Evolutionary conservation across 768 basidiomycete species (phyloP), one percentile per base, ranked within the genome.

Genomic region (Cystoderma amianthinum): DNA sequence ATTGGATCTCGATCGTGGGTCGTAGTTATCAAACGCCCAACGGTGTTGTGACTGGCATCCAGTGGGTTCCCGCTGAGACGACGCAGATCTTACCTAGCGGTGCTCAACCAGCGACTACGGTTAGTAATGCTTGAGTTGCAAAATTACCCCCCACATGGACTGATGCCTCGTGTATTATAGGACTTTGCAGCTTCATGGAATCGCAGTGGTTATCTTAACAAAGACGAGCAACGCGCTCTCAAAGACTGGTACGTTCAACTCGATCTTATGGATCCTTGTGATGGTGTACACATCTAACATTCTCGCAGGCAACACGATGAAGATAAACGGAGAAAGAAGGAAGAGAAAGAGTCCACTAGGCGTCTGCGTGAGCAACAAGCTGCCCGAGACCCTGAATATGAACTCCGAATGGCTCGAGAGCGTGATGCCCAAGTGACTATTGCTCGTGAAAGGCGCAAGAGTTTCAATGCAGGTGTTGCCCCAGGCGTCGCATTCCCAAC

Each of bases 1-100:
- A 44, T 22, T 21, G 44, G 48, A 44, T 39, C 24, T 46, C 48
- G 39, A 39, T 42, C 39, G 46, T 38, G 37, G 52, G 51, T 53
- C 49, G 17, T 46, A 88, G 86, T 53, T 89, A 89, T 62, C 78
- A 81, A 51, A 87, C 84, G 1, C 62, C 78, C 7, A 71, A 68
- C 49, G 85, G 85, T 5, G 48, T 84, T 19, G 76, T 88, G 22
- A 71, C 62, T 43, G 86, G 86, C 60, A 72, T 77, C 39, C 75
- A 77, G 50, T 77, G 72, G 76, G 65, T 86, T 19, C 83, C 84
- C 15, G 77, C 74, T n/a, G 85, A 88, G 49, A 69, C 80, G 1
- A 81, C 80, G 0, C 64, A 71, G 32, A 69, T 80, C 34, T 49
- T 79, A 36, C 85, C 85, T 30, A 38, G 60, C 9, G 82, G 78